Base-by-base conservation (phyloP, 441 rosid species). In the Lagerstroemia fauriei region DNA sequence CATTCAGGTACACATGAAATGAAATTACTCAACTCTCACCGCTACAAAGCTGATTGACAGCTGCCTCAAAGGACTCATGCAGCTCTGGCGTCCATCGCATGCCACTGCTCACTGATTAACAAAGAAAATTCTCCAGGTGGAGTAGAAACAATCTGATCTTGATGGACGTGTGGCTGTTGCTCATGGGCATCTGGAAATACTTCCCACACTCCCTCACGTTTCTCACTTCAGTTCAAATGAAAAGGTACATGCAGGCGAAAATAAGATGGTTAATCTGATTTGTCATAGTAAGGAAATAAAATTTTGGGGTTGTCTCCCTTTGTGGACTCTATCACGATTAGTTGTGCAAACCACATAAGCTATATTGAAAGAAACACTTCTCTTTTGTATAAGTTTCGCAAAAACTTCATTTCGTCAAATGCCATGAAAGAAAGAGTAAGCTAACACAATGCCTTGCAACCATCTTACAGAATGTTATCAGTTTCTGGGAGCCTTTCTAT, bases 51-150 rank as follows among this genome's bases (percentile, higher is more conserved):
- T 84, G 73, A 38, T 78, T 79, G 75, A 88, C 84, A 63, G 89
- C 89, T 27, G 85, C 83, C 76, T 84, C 82, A 75, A 89, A 89
- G 27, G 82, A 86, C 48, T 86, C 90, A 69, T 88, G 91, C 7
- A 89, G 89, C 76, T 88, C 90, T 24, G 86, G 80, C 13, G 86
- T 86, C 91, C 89, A 89, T 76, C 89, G 85, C 75, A 88, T 88
- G 84, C n/a, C 90, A 84, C 79, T 82, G 87, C 83, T 86, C 82
- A n/a, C 38, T 50, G 78, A 75, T 75, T 75, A 48, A 32, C 8
- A 41, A 18, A n/a, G 78, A 50, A 46, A 75, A 27, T 48, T 27
- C 78, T 48, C 56, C 59, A 9, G 13, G 38, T 74, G 73, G 22
- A 69, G 73, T 69, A 17, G 73, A 29, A 31, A 69, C 73, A 31